Evolutionary conservation across 306 rosid genomes (phyloP), one percentile per base, ranked within the genome.

Genomic region (Sicyos baderoa): DNA sequence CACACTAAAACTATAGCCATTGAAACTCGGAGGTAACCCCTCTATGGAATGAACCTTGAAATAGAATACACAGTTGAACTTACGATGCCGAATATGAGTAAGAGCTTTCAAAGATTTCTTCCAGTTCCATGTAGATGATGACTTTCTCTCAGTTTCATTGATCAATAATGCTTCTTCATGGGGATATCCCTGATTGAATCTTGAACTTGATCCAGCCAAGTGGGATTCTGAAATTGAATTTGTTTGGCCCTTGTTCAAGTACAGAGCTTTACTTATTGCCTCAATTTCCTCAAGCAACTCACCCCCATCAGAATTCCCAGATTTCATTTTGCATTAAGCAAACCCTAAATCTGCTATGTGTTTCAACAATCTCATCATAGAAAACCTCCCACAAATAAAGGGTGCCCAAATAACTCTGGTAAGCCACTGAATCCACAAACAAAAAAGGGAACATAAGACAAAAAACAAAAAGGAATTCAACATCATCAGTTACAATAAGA

Each of bases 41-140:
- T 86, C 87, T 4, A 90, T 72, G 12, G 95, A 84, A 72, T 83
- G 92, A 25, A 86, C 90, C 57, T 84, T 83, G 64, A 90, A 86
- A 60, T 50, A 81, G 74, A 88, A 90, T 47, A 84, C 72, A 72
- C 97, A 86, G 25, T 37, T 72, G 35, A 86, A 77, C 72, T 84
- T 90, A 1, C 78, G 83, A 54, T 81, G 65, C 70, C 90, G 87
- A n/a, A 90, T 74, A 60, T 80, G 88, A 0, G 82, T 75, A 25
- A 90, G 83, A 77, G 85, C 87, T 77, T 86, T 88, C 62, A 90
- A 84, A 52, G 97, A 88, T 68, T 84, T 90, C 90, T 81, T 90
- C 95, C 95, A 90, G 69, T 77, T 87, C 97, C 95, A 90, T 12
- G 66, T 12, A 9, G 82, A 62, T 62, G 66, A 76, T 63, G 82